A percentile compares a stretch with the other conserved stretches of the same genome.
Evolutionary conservation across 2,329 filamentous ascomycete genomes (phyloP).

Genomic region (Trichoderma brevicompactum): DNA sequence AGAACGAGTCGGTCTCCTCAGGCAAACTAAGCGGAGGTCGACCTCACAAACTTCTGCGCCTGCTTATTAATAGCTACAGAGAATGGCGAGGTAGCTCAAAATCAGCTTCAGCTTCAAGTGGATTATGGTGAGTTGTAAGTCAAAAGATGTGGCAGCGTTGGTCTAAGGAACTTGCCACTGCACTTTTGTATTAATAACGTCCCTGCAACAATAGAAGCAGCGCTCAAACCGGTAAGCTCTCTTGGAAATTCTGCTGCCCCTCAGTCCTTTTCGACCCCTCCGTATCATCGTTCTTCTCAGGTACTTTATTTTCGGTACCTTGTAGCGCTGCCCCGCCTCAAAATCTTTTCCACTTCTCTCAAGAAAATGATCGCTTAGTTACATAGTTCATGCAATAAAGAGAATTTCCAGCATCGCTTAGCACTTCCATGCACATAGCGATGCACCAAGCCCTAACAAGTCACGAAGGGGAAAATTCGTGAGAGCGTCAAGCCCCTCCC

Average conservation of each 20-base stretch:
- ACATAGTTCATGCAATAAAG: constrained; percentile 39
- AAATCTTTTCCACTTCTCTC: constrained; percentile 32
- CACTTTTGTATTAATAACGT: no score
- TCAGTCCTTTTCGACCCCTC: constrained; percentile 17
- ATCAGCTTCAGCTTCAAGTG: not conserved
- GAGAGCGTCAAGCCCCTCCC: constrained; percentile 38
- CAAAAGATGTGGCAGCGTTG: no score
- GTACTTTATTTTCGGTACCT: constrained; percentile 7
- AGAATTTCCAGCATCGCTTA: constrained; percentile 37
- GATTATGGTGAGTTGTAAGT: no score
- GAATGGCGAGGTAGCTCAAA: not conserved
- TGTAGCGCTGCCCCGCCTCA: constrained; percentile 36
- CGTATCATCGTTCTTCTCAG: constrained; percentile 1
- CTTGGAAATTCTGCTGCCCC: not conserved
- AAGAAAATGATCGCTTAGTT: constrained; percentile 34
- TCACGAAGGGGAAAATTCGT: constrained; percentile 43
- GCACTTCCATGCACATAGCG: constrained; percentile 37
- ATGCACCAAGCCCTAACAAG: constrained; percentile 47
- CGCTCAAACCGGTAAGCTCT: no score
- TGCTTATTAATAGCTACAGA: constrained; percentile 22
- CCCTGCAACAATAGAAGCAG: no score
- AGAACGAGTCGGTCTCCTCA: not conserved
- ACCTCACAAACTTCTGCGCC: not conserved
- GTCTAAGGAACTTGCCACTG: no score
- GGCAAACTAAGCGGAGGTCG: not conserved